A percentile compares a stretch with the other conserved stretches of the same genome.
Evolutionary conservation across 345 rosid genomes (phyloP).

Genomic region (Gossypium sturtianum): DNA sequence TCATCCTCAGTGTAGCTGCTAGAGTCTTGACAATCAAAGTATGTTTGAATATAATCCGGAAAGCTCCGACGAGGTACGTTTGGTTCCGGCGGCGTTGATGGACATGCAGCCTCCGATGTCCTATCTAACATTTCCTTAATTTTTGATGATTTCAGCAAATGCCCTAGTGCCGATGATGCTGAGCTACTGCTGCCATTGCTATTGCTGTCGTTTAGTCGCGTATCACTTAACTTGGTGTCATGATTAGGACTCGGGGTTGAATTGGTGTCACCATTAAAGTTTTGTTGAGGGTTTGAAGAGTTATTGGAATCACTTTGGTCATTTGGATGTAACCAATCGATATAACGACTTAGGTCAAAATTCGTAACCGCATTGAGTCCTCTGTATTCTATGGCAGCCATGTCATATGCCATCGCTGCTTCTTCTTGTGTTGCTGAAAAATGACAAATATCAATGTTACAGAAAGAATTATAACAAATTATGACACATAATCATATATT

Average conservation of each 20-base stretch:
- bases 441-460: background rate
- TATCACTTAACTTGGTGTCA: background rate
- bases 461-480: background rate
- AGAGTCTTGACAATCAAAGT: conserved; percentile 51
- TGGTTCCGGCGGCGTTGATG: conserved; percentile 28
- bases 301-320: conserved; percentile 4
- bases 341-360: conserved; percentile 80
- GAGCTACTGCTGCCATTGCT: background rate
- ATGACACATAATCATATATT: background rate
- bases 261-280: conserved; percentile 1
- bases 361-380: conserved; percentile 88
- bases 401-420: conserved; percentile 85
- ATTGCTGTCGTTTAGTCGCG: too few species aligned
- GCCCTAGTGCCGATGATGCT: conserved; percentile 50
- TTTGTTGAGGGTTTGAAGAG: background rate
- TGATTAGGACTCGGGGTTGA: conserved; percentile 6
- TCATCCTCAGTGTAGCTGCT: conserved; percentile 35
- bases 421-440: conserved; percentile 87
- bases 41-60: conserved; percentile 78
- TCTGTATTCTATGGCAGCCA: conserved; percentile 90
- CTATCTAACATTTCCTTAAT: conserved; percentile 61
- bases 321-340: conserved; percentile 42
- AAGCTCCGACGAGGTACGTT: conserved; percentile 40
- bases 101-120: conserved; percentile 30
- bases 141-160: conserved; percentile 47